A percentile compares a stretch with the other conserved stretches of the same genome.
Conservation (phyloP, 2,329 filamentous ascomycete species). For the Fusarium sarcochroum region DNA sequence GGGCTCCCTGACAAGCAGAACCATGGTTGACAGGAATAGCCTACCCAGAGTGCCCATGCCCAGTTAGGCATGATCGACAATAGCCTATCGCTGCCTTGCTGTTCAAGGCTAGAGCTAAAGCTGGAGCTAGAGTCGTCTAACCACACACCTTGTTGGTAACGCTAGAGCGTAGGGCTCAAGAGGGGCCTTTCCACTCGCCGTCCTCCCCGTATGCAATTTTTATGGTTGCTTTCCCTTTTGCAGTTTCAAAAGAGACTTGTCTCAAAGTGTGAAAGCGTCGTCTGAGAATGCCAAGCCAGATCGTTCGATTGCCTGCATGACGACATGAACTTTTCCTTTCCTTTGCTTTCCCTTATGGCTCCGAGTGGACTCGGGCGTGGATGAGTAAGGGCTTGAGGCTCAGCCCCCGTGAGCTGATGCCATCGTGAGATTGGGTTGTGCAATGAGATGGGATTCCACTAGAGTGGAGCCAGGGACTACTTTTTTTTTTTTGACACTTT, state of each 20-base stretch:
- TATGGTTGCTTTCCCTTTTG: constrained; percentile 16
- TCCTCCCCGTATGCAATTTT: constrained; percentile 26
- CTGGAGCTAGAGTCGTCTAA: constrained; percentile 22
- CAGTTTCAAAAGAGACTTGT: constrained; percentile 31
- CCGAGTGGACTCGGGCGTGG: constrained; percentile 12
- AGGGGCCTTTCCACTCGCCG: constrained; percentile 21
- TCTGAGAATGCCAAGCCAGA: constrained; percentile 42
- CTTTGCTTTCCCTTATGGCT: background rate
- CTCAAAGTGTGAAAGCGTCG: constrained; percentile 34
- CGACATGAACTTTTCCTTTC: constrained; percentile 36
- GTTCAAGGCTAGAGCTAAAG: constrained; percentile 22
- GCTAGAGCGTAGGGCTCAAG: constrained; percentile 3
- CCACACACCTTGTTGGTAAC: constrained; percentile 32
- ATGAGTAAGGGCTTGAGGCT: constrained; percentile 22
- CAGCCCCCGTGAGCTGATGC: constrained; percentile 43
- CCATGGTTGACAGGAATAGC: constrained; percentile 39
- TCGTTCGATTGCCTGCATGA: constrained; percentile 46
- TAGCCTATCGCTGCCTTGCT: constrained; percentile 30
- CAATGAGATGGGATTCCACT: constrained; percentile 33
- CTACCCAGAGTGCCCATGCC: no score
- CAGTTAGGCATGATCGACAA: constrained; percentile 47
- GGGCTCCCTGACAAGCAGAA: constrained; percentile 26
- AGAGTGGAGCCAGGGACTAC: constrained; percentile 33
- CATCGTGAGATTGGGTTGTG: constrained; percentile 49
- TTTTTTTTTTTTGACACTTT: background rate